phyloP scores from a whole-genome alignment of 1,139 yeast species.

The Komagataea norvegica region DNA sequence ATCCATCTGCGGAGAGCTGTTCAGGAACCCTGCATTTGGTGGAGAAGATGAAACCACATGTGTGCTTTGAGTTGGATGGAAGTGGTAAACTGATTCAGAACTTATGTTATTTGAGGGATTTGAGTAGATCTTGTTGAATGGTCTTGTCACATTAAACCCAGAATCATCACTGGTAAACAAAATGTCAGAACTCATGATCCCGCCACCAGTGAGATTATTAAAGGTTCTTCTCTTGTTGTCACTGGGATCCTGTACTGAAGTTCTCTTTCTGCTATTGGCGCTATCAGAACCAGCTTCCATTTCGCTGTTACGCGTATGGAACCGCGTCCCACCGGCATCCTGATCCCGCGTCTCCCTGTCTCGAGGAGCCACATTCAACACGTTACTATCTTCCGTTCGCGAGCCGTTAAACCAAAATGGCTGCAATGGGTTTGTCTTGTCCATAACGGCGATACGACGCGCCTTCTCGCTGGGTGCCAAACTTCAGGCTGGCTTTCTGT shows the following conservation, averaged over 20 bases:
- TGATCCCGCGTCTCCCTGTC: constrained; percentile 23
- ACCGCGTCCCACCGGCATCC: constrained; percentile 25
- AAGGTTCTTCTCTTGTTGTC: constrained; percentile 22
- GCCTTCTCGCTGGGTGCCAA: too few relatives aligned
- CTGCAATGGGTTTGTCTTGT: constrained; percentile 24
- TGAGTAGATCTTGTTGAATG: constrained; percentile 14
- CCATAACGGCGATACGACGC: constrained; percentile 18
- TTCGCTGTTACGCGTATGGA: constrained; percentile 26
- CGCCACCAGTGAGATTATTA: constrained; percentile 8
- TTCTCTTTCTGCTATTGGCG: constrained; percentile 20
- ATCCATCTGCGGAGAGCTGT: constrained; percentile 21
- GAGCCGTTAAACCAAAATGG: constrained; percentile 31
- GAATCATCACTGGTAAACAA: constrained; percentile 21
- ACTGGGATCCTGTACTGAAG: constrained; percentile 24
- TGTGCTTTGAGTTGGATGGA: constrained; percentile 7
- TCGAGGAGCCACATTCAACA: constrained; percentile 27
- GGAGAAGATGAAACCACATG: constrained; percentile 23
- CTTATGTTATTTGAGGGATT: constrained; percentile 17
- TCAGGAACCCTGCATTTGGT: constrained; percentile 12
- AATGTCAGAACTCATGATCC: constrained; percentile 13
- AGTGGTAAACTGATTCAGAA: constrained; percentile 23
- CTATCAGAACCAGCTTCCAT: constrained; percentile 8
- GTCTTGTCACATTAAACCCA: constrained; percentile 1
- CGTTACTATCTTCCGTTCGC: constrained; percentile 23
- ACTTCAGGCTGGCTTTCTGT: neutral